Evolutionary conservation across 1,284 basidiomycete species (phyloP), one percentile per base, ranked within the genome.

Genomic region (Coniferiporia weirii): DNA sequence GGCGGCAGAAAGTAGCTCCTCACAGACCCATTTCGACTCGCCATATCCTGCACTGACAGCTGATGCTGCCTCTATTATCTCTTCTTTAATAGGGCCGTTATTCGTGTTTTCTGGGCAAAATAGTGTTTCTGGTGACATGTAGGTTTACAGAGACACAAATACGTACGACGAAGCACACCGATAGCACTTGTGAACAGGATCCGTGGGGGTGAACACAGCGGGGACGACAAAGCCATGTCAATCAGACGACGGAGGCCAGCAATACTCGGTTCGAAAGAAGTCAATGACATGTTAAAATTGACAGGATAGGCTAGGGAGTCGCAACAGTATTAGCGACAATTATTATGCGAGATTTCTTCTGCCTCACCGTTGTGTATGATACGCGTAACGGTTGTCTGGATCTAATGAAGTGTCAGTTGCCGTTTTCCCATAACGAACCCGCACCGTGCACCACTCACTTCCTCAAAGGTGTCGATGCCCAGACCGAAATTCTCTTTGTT

Each of bases 21-120:
- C 73, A 9, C 66, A 62, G n/a, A 73, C 69, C 67, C 69, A 74
- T 61, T 75, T 75, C 9, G 70, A 71, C 59, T 73, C 69, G 36
- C 67, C 64, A 54, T 75, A 75, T 13, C 73, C 73, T 2, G 60
- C 57, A 4, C 66, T 66, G 3, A 64, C 61, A 1, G 70, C 67
- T 13, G 64, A 50, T 3, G 19, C 32, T 4, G 67, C 57, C 32
- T 67, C 65, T 6, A 72, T 56, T 15, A 54, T 40, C 27, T 66
- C 64, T 49, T 66, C 67, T 3, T 55, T 48, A 13, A 65, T 61
- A 2, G 59, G 53, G 7, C 55, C 63, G 3, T 55, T 54, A 45
- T 60, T 59, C n/a, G 60, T 50, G 38, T 60, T 45, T 49, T 65
- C 65, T 71, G 49, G 45, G n/a, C n/a, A 50, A 22, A 5, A 52